Evolutionary conservation across 441 rosid species (phyloP).

Genomic region (Brassica hybrid): DNA sequence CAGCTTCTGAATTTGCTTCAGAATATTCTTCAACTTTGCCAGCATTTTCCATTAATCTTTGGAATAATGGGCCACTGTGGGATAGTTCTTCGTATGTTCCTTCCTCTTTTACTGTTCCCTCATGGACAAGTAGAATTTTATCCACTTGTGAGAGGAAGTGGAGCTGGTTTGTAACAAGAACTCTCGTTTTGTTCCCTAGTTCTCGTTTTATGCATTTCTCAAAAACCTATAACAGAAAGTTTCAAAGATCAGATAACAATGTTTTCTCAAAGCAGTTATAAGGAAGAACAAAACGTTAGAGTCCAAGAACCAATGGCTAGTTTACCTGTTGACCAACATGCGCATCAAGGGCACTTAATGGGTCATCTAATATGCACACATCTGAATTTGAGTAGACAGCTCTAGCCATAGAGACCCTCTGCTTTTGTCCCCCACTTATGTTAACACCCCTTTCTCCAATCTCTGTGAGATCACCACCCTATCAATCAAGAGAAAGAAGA

Average conservation of each 20-base stretch:
- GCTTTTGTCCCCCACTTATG: slow-evolving; percentile 99
- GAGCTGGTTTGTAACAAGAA: slow-evolving; percentile 96
- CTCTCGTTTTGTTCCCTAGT: slow-evolving; percentile 80
- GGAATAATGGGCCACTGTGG: slow-evolving; percentile 68
- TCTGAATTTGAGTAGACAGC: slow-evolving; percentile 90
- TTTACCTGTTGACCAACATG: slow-evolving; percentile 93
- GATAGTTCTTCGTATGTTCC: slow-evolving; percentile 94
- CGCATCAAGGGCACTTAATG: slow-evolving; percentile 95
- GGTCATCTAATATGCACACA: slow-evolving; percentile 89
- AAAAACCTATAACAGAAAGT: slow-evolving; percentile 68
- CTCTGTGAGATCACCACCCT: slow-evolving; percentile 98
- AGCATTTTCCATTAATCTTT: slow-evolving; percentile 49
- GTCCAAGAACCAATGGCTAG: no score
- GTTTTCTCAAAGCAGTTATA: slow-evolving; percentile 17
- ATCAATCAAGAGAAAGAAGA: slow-evolving; percentile 38
- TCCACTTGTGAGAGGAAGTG: slow-evolving; percentile 97
- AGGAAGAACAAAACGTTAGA: background rate
- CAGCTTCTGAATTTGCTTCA: slow-evolving; percentile 64
- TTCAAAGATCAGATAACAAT: slow-evolving; percentile 23
- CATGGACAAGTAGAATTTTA: slow-evolving; percentile 80
- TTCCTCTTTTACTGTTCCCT: slow-evolving; percentile 85
- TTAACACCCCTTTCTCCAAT: slow-evolving; percentile 99
- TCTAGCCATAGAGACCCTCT: slow-evolving; percentile 97
- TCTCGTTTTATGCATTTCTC: slow-evolving; percentile 88
- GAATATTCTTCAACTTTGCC: slow-evolving; percentile 80